Conservation (phyloP, 306 rosid genomes). For the Castanea crenata region DNA sequence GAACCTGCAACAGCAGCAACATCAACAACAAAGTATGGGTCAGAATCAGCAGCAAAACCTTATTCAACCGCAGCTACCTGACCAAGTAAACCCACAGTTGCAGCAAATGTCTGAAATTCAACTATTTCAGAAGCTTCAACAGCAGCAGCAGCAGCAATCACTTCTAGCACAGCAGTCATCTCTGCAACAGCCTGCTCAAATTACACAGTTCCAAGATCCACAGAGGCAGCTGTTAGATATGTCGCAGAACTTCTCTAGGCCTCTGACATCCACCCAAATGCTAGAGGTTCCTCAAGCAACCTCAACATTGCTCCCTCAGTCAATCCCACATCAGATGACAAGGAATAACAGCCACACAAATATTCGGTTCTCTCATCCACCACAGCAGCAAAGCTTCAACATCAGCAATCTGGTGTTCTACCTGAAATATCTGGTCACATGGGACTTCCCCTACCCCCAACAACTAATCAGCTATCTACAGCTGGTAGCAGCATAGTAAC, state of each 20-base stretch:
- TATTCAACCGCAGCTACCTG: constrained; percentile 50
- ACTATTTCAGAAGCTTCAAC: constrained; percentile 71
- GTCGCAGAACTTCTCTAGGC: constrained; percentile 58
- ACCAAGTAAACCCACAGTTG: constrained; percentile 62
- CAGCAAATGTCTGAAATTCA: constrained; percentile 73
- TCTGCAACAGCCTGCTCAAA: constrained; percentile 62
- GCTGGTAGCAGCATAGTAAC: constrained; percentile 46
- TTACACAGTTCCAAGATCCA: constrained; percentile 66
- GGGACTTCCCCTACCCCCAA: constrained; percentile 41
- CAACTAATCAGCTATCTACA: constrained; percentile 50
- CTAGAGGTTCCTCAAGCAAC: constrained; percentile 49
- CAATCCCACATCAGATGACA: constrained; percentile 52
- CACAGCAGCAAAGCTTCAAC: constrained; percentile 67
- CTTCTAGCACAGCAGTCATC: constrained; percentile 65
- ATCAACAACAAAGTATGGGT: constrained; percentile 50
- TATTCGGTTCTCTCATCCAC: constrained; percentile 49
- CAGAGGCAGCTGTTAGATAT: constrained; percentile 64
- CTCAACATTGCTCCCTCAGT: constrained; percentile 43
- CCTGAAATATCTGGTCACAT: constrained; percentile 53
- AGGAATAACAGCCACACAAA: constrained; percentile 42
- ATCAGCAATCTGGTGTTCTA: constrained; percentile 50
- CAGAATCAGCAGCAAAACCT: constrained; percentile 66
- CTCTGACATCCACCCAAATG: constrained; percentile 48
- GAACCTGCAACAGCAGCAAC: constrained; percentile 53
- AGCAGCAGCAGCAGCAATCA: constrained; percentile 50